These are phyloP conservation scores for Metschnikowia lochheadii DNA, from an alignment of 805 yeast genomes.

Conservation along the genomic window DNA sequence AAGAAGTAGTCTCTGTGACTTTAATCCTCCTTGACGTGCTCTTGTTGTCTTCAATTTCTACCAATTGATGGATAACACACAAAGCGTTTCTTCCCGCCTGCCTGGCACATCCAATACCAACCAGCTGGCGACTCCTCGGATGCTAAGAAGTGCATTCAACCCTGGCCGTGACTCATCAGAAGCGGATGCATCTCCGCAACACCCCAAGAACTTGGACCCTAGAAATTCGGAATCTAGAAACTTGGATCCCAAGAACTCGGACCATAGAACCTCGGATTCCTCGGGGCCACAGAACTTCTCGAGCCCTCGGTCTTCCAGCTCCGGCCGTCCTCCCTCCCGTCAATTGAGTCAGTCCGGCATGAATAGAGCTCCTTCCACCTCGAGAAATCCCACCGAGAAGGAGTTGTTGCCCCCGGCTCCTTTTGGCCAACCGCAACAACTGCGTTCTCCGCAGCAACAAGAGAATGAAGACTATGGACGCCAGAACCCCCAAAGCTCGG, in stretches of 20 bases:
- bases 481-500: not conserved
- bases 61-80: not conserved
- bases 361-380: not conserved
- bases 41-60: not conserved
- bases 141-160: constrained; percentile 50
- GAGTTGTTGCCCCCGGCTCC: constrained; percentile 16
- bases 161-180: constrained; percentile 8
- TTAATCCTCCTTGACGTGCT: not conserved
- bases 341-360: constrained; percentile 2
- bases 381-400: constrained; percentile 3
- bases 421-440: constrained; percentile 4
- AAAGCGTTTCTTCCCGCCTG: not conserved
- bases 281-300: not conserved
- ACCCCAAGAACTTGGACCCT: not conserved
- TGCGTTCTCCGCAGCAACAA: not conserved
- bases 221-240: not conserved
- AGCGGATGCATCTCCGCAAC: constrained; percentile 3
- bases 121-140: constrained; percentile 65
- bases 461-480: not conserved
- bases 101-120: constrained; percentile 3
- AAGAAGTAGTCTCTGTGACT: not conserved
- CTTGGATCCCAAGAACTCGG: not conserved
- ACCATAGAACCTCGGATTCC: not conserved
- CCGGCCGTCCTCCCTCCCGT: constrained; percentile 2
- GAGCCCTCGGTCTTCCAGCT: not conserved